Percentiles rank a stretch among this genome's conserved stretches.
These are phyloP conservation scores for Babesia ovata DNA, from an alignment of 169 alveolate species.

Conservation along the genomic window DNA sequence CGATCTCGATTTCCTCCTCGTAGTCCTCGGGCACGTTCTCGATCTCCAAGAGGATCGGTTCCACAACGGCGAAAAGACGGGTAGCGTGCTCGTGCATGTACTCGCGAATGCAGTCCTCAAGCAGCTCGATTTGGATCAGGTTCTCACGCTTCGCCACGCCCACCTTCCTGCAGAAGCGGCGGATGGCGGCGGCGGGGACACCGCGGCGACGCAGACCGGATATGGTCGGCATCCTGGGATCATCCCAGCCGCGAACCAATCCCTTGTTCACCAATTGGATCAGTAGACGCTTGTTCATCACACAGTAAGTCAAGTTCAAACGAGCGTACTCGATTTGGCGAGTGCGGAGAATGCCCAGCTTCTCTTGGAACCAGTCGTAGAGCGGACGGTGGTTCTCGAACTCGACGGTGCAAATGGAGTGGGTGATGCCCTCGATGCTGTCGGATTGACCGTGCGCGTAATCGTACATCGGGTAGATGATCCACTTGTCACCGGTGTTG, in stretches of 20 bases:
- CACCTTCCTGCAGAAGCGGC: slow-evolving; percentile 87
- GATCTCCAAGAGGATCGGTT: slow-evolving; percentile 74
- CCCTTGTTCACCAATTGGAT: slow-evolving; percentile 89
- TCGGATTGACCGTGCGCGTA: slow-evolving; percentile 99
- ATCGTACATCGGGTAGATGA: slow-evolving; percentile 98
- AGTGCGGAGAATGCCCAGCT: slow-evolving; percentile 82
- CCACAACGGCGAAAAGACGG: slow-evolving; percentile 70
- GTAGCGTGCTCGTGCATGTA: slow-evolving; percentile 72
- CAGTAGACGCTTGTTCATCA: slow-evolving; percentile 93
- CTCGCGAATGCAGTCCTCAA: slow-evolving; percentile 92
- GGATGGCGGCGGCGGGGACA: slow-evolving; percentile 89
- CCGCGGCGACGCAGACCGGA: slow-evolving; percentile 97
- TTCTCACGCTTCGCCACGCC: slow-evolving; percentile 96
- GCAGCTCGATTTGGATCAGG: slow-evolving; percentile 88
- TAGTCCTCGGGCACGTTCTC: slow-evolving; percentile 66
- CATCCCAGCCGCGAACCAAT: slow-evolving; percentile 98
- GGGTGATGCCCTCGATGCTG: slow-evolving; percentile 96
- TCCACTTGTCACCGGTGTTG: slow-evolving; percentile 97
- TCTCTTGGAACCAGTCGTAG: slow-evolving; percentile 97
- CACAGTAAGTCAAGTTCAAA: slow-evolving; percentile 93
- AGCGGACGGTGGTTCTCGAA: slow-evolving; percentile 97
- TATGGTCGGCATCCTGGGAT: slow-evolving; percentile 98
- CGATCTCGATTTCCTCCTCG: slow-evolving; percentile 45
- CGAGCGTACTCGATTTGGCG: slow-evolving; percentile 96
- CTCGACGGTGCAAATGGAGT: slow-evolving; percentile 98